Evolutionary conservation across 129 eudicot species (phyloP).

Genomic region (carrot (Daucus carota)): DH1_v3.0 NC_030386.2:18721501-18722000

Average conservation of each 20-base stretch:
- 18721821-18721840: constrained; percentile 34
- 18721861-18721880: constrained; percentile 71
- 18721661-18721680: neutral
- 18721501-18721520: no score
- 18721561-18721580: no score
- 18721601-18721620: neutral
- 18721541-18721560: no score
- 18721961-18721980: constrained; percentile 62
- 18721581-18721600: no score
- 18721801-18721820: constrained; percentile 43
- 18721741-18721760: neutral
- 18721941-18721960: constrained; percentile 83
- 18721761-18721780: constrained; percentile 28
- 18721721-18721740: neutral
- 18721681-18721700: neutral
- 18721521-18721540: no score
- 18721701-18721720: neutral
- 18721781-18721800: constrained; percentile 44
- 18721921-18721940: constrained; percentile 63
- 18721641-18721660: no score
- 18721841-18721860: constrained; percentile 62
- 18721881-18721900: constrained; percentile 41
- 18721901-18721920: constrained; percentile 91
- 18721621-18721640: neutral
- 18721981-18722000: constrained; percentile 77